These are phyloP conservation scores for Kazachstania africana DNA, from an alignment of 805 yeast genomes.

Conservation along the genomic window DNA sequence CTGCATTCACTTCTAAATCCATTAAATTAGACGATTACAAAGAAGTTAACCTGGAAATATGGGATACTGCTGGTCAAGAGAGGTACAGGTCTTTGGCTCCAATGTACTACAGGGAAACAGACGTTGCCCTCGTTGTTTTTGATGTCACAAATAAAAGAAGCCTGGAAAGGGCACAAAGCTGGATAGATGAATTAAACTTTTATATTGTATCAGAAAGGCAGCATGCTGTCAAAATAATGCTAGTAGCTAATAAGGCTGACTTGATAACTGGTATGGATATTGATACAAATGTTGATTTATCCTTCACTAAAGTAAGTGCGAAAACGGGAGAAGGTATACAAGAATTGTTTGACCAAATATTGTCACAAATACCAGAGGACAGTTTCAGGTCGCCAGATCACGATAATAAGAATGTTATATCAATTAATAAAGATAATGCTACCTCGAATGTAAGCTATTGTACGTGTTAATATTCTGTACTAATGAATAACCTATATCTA, in stretches of 20 bases:
- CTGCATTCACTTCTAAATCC: constrained; percentile 67
- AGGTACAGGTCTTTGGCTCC: constrained; percentile 69
- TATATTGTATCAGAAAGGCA: constrained; percentile 32
- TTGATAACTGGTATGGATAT: constrained; percentile 27
- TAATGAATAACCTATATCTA: too few species aligned
- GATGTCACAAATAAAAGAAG: constrained; percentile 61
- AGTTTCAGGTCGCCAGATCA: constrained; percentile 2
- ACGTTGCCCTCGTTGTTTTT: constrained; percentile 68
- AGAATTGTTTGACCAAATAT: constrained; percentile 34
- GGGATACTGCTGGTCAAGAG: constrained; percentile 87
- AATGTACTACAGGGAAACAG: constrained; percentile 73
- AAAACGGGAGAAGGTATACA: constrained; percentile 40
- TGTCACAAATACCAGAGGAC: constrained; percentile 29
- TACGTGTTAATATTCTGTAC: too few species aligned
- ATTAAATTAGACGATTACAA: constrained; percentile 37
- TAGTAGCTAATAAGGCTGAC: constrained; percentile 73
- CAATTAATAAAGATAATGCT: background rate
- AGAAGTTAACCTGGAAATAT: constrained; percentile 61
- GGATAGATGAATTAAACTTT: constrained; percentile 60
- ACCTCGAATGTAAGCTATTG: too few species aligned
- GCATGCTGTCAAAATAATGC: constrained; percentile 47
- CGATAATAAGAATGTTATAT: background rate
- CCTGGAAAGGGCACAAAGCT: constrained; percentile 54
- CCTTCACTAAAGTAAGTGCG: constrained; percentile 36
- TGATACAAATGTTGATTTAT: too few species aligned